Base-by-base conservation (phyloP, 176 grass and related monocot species). In the Hsuehochloa calcarea region DNA sequence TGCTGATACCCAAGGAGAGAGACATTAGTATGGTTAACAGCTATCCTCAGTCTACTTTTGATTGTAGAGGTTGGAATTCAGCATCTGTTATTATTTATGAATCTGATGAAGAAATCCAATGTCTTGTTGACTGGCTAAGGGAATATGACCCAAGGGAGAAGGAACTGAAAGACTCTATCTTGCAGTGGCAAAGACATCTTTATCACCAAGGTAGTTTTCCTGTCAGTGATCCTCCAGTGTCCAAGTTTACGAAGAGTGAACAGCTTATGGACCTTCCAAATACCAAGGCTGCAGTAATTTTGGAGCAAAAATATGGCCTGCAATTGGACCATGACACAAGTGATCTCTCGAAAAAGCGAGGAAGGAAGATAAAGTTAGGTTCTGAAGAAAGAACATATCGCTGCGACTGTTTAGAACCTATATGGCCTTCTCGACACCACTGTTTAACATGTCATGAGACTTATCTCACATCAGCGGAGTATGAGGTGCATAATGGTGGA, bases 391-490 rank as follows among this genome's bases (percentile, higher is more conserved):
- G 75, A 88, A 72, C 88, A 59, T 89, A 88, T 73, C 92, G 84
- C 66, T 95, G 96, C 14, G 88, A 95, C 85, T 98, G 93, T 81
- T 92, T 98, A 54, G 96, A 98, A 80, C 89, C 89, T 68, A 49
- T 92, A 77, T 95, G 90, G 91, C 87, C 91, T 95, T 93, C 90
- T 89, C 72, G 89, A 77, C 54, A 90, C 29, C 96, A 98, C 55
- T 98, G 96, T 84, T 84, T 89, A 65, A 89, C 83, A 72, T 98
- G 96, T 80, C 96, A 98, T 81, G 88, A 92, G 13, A 89, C 93
- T 61, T 94, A 94, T 63, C 81, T 64, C 23, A 82, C 83, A 34
- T 68, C 44, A 15, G 35, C 44, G 4, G 96, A 98, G 86, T 90
- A 92, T 85, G 93, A 98, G 80, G 74, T 71, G 54, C 96, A 98